Base-by-base conservation (phyloP, 2,329 filamentous ascomycete genomes). In the Exophiala alcalophila region DNA sequence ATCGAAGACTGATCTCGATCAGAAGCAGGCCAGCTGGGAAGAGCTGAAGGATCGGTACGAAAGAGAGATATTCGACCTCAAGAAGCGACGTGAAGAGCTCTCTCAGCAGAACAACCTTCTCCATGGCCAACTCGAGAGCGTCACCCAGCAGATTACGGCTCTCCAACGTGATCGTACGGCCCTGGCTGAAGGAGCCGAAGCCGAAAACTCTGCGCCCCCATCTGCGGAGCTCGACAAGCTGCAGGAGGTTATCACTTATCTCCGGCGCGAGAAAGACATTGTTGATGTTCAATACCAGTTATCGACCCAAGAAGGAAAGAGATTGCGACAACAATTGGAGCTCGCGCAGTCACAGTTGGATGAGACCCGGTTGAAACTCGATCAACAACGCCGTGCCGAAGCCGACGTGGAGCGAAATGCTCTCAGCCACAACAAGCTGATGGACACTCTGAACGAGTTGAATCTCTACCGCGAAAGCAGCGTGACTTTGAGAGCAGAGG, bases 381-480 rank as follows among this genome's bases (percentile, higher is more conserved):
- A 94, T 45, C 86, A 96, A 61, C 90, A 97, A 63, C 85, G 88
- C 19, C 81, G 83, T 33, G 74, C 83, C 27, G 80, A 89, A 42
- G 77, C 82, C 1, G 86, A 94, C 53, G 82, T 74, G 44, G 79
- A 85, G 33, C 78, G 84, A 52, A 83, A 76, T 42, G 83, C 84
- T 9, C 76, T 86, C 59, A 87, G 82, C 35, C 88, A 96, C 60
- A 88, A 86, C 60, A 89, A 94, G 57, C 76, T 98, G 4, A 89
- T 95, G 80, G 83, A 94, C 53, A 96, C 94, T 52, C 78, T 98
- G 48, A 92, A 94, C 58, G 89, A 98, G 65, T 79, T 98, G 47
- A 98, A 98, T 58, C 74, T 96, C 11, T 94, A 94, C 72, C 85
- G 92, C 8, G 92, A 98, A 67, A 96, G 90, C 69, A 95, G 86